These are phyloP conservation scores for Artemisia tridentata DNA, from an alignment of 129 eudicot species.

Conservation along the genomic window DNA sequence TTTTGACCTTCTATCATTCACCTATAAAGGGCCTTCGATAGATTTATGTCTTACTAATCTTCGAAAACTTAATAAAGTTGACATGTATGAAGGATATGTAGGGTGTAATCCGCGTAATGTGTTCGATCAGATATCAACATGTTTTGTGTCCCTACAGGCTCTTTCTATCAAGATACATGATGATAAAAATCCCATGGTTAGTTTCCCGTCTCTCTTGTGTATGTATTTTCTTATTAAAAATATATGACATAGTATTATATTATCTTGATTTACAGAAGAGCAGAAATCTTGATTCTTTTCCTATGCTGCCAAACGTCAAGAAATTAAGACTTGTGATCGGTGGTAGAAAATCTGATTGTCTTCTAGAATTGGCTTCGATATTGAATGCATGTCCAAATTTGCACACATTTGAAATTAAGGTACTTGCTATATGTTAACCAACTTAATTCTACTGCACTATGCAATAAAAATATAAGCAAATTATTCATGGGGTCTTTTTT, in stretches of 20 bases:
- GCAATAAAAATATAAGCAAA: background rate
- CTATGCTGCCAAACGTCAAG: background rate
- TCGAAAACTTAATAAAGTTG: conserved; percentile 39
- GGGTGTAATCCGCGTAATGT: background rate
- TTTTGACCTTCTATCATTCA: conserved; percentile 35
- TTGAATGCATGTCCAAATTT: background rate
- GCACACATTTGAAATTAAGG: background rate
- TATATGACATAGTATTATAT: too few species aligned
- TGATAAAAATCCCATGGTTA: conserved; percentile 22
- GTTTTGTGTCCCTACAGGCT: conserved; percentile 33
- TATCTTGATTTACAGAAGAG: too few species aligned
- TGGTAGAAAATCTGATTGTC: background rate
- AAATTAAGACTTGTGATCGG: background rate
- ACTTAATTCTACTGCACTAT: background rate
- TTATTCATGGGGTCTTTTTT: background rate
- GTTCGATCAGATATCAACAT: conserved; percentile 22
- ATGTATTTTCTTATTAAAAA: background rate
- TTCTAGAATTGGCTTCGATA: background rate
- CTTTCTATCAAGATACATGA: conserved; percentile 30
- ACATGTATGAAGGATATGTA: background rate
- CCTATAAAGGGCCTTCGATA: conserved; percentile 36
- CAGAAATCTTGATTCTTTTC: background rate
- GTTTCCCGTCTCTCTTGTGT: background rate
- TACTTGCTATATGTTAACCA: background rate
- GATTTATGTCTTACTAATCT: conserved; percentile 28